A percentile compares a stretch with the other conserved stretches of the same genome.
These are phyloP conservation scores for Takashimella koratensis DNA, from an alignment of 1,284 basidiomycete species.

Conservation along the genomic window DNA sequence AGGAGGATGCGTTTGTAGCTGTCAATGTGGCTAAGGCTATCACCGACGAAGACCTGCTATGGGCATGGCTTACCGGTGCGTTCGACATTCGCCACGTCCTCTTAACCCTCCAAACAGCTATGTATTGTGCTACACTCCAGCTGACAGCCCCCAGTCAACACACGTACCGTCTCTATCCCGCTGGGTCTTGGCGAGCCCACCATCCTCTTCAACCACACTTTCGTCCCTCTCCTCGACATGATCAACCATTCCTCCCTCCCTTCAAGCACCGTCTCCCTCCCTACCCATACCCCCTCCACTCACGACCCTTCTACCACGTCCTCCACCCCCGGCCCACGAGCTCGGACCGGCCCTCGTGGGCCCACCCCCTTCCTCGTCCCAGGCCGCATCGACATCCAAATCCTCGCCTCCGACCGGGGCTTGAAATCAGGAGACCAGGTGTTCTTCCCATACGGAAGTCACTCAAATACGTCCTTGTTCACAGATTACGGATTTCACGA, in stretches of 20 bases:
- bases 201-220: conserved; percentile 63
- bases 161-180: conserved; percentile 73
- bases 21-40: conserved; percentile 11
- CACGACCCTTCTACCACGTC: conserved; percentile 8
- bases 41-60: conserved; percentile 57
- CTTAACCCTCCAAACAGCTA: neutral
- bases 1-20: conserved; percentile 6
- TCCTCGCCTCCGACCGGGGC: conserved; percentile 55
- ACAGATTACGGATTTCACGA: conserved; percentile 79
- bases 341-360: conserved; percentile 39
- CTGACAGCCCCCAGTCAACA: conserved; percentile 62
- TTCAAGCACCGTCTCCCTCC: conserved; percentile 19
- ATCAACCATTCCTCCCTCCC: conserved; percentile 64
- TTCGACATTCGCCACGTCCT: no score
- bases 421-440: conserved; percentile 61
- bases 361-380: conserved; percentile 46
- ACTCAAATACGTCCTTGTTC: conserved; percentile 68
- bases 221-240: conserved; percentile 81
- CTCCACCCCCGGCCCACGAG: neutral
- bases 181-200: conserved; percentile 57
- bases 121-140: neutral
- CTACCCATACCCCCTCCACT: conserved; percentile 21
- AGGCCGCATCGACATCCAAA: conserved; percentile 52
- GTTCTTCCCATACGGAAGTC: conserved; percentile 68
- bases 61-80: conserved; percentile 82